Percentiles rank a stretch among this genome's conserved stretches.
These are phyloP conservation scores for Medicago arabica DNA, from an alignment of 306 rosid species.

Conservation along the genomic window DNA sequence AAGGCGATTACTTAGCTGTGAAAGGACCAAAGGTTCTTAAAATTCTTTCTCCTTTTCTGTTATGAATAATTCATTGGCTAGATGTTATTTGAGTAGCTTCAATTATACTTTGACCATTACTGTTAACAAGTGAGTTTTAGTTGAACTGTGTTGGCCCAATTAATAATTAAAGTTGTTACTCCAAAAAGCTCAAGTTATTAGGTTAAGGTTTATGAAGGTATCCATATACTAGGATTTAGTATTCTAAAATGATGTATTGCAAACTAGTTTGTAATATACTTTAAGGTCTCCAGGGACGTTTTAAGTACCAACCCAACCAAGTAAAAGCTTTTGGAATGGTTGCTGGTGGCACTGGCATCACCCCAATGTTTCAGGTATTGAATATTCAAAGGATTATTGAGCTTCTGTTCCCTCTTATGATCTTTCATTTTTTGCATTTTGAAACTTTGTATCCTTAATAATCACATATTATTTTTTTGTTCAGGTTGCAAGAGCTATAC, in stretches of 20 bases:
- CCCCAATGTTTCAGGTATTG: constrained; percentile 91
- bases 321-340: constrained; percentile 91
- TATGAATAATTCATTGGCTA: not conserved
- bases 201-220: constrained; percentile 6
- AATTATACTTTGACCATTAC: constrained; percentile 6
- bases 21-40: constrained; percentile 88
- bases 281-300: constrained; percentile 68
- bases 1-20: constrained; percentile 73
- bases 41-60: not conserved
- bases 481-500: constrained; percentile 82
- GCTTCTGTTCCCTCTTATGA: constrained; percentile 11
- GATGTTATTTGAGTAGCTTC: constrained; percentile 8
- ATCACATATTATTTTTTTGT: constrained; percentile 14
- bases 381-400: constrained; percentile 7
- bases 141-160: constrained; percentile 16
- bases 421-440: constrained; percentile 17
- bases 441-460: constrained; percentile 12
- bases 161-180: not conserved
- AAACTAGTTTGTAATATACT: constrained; percentile 1
- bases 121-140: not conserved
- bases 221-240: not conserved
- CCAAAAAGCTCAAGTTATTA: not conserved
- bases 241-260: not conserved
- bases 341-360: constrained; percentile 95
- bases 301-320: constrained; percentile 75